Conservation (phyloP, 139 green algal genomes). For the Mychonastes homosphaera region DNA sequence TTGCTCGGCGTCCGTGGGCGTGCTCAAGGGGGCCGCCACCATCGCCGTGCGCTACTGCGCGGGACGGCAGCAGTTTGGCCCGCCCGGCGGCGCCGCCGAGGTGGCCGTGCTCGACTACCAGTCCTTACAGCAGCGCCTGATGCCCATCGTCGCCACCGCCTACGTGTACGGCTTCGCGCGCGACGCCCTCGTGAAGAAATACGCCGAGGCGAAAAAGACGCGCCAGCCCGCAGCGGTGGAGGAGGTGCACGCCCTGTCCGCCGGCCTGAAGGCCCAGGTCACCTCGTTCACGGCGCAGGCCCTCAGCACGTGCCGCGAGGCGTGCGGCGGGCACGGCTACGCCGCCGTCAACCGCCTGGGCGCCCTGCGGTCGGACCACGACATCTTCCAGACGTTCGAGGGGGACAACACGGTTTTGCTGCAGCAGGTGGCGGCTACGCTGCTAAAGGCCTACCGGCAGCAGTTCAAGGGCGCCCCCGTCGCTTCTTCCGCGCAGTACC, state of each 20-base stretch:
- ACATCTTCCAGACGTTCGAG: conserved; percentile 77
- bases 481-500: conserved; percentile 45
- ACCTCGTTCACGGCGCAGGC: conserved; percentile 46
- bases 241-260: conserved; percentile 52
- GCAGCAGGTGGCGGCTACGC: conserved; percentile 62
- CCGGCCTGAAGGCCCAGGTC: conserved; percentile 21
- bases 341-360: conserved; percentile 70
- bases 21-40: conserved; percentile 59
- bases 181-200: conserved; percentile 37
- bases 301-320: conserved; percentile 56
- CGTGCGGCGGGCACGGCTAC: conserved; percentile 71
- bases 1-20: conserved; percentile 43
- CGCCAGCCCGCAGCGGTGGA: conserved; percentile 48
- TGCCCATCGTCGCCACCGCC: conserved; percentile 63
- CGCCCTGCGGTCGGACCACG: conserved; percentile 62
- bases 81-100: conserved; percentile 38
- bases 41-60: conserved; percentile 65
- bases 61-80: conserved; percentile 73
- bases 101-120: conserved; percentile 71
- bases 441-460: conserved; percentile 71
- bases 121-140: conserved; percentile 56
- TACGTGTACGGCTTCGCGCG: conserved; percentile 66
- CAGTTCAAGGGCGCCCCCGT: conserved; percentile 57
- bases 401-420: conserved; percentile 81
- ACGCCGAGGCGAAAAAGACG: conserved; percentile 66